A percentile compares a stretch with the other conserved stretches of the same genome.
Conservation (phyloP, 2,329 filamentous ascomycete genomes). For the Nemania sp. region DNA sequence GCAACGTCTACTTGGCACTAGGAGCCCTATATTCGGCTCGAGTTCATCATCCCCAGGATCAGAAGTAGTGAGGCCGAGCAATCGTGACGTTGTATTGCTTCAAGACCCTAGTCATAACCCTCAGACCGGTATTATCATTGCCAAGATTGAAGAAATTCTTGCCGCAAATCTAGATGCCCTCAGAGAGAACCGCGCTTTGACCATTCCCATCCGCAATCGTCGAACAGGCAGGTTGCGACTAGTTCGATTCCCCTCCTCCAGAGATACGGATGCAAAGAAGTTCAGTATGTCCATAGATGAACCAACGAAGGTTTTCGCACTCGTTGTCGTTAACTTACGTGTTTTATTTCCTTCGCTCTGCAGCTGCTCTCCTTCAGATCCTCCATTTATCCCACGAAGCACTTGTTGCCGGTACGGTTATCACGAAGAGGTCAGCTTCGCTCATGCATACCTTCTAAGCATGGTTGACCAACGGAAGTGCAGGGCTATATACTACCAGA, state of each 20-base stretch:
- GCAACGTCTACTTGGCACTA: constrained; percentile 13
- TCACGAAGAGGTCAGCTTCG: constrained; percentile 70
- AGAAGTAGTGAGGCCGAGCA: neutral
- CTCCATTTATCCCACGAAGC: constrained; percentile 71
- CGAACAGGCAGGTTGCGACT: constrained; percentile 43
- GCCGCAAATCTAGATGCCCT: constrained; percentile 64
- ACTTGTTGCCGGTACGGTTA: constrained; percentile 63
- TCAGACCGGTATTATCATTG: constrained; percentile 32
- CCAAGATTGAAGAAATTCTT: constrained; percentile 68
- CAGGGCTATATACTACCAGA: constrained; percentile 84
- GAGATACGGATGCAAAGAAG: constrained; percentile 41
- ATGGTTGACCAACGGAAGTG: constrained; percentile 12
- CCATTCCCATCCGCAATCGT: constrained; percentile 60
- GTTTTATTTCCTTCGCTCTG: constrained; percentile 6
- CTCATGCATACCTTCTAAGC: neutral
- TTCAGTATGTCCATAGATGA: constrained; percentile 47
- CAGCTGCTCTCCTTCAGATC: constrained; percentile 69
- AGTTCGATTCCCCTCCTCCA: constrained; percentile 45
- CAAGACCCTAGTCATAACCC: constrained; percentile 23
- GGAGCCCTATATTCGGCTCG: neutral
- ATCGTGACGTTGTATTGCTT: neutral
- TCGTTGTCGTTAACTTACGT: constrained; percentile 4
- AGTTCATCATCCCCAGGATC: constrained; percentile 23
- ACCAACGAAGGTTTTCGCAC: neutral
- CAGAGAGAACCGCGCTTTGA: constrained; percentile 57